Percentiles rank a stretch among this genome's conserved stretches.
Conservation (phyloP, 129 eudicot genomes). For the Escallonia rubra region DNA sequence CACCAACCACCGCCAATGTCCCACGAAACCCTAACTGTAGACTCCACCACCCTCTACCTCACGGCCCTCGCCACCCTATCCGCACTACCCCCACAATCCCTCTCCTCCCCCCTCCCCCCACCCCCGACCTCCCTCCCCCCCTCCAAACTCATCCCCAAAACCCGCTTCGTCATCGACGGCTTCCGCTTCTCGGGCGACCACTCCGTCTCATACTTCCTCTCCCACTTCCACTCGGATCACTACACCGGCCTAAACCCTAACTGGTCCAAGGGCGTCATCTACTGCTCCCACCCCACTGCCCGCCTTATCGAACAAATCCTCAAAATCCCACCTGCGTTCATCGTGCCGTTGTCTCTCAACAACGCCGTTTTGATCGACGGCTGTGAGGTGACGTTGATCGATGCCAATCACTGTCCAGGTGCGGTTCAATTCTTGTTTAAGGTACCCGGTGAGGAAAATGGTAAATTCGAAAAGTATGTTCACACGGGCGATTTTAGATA, state of each 20-base stretch:
- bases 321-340: conserved; percentile 29
- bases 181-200: conserved; percentile 56
- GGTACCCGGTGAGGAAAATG: conserved; percentile 23
- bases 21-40: conserved; percentile 54
- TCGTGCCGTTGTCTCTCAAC: conserved; percentile 39
- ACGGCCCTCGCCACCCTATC: conserved; percentile 18
- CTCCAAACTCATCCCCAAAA: conserved; percentile 70
- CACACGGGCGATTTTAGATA: conserved; percentile 95
- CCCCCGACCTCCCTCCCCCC: conserved; percentile 57
- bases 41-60: conserved; percentile 45
- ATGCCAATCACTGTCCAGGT: conserved; percentile 97
- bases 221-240: conserved; percentile 99
- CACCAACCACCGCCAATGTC: conserved; percentile 20
- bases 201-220: conserved; percentile 80
- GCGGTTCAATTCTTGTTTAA: conserved; percentile 82
- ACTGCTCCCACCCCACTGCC: conserved; percentile 56
- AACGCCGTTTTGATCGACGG: conserved; percentile 51
- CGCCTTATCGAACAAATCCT: conserved; percentile 52
- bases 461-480: conserved; percentile 54
- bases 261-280: conserved; percentile 78
- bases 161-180: conserved; percentile 78
- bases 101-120: conserved; percentile 44
- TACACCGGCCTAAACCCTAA: conserved; percentile 58
- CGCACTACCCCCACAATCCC: conserved; percentile 23
- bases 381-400: conserved; percentile 50